phyloP scores from a whole-genome alignment of 371 early-diverging fungal genomes.

The Mortierella sp. region DNA sequence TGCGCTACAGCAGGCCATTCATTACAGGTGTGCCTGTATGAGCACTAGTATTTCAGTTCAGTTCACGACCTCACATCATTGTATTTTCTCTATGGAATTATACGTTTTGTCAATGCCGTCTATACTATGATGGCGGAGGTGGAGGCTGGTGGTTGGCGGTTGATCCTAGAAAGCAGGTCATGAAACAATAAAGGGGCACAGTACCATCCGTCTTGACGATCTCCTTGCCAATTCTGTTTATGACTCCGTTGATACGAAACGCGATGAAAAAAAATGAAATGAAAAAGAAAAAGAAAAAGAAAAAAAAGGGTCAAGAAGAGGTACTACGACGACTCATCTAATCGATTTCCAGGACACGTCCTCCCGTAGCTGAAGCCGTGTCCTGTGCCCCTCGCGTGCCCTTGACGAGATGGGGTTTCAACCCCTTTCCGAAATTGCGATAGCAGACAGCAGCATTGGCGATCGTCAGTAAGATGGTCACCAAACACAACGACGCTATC shows the following conservation, averaged over 20 bases:
- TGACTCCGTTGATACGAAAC: not conserved
- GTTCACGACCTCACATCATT: not conserved
- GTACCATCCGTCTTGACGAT: not conserved
- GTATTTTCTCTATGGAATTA: not conserved
- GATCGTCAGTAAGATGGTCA: constrained; percentile 78
- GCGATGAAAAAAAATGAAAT: not conserved
- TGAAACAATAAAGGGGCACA: not conserved
- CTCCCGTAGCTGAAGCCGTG: constrained; percentile 20
- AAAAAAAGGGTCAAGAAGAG: not conserved
- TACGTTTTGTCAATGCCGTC: not conserved
- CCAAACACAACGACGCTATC: constrained; percentile 74
- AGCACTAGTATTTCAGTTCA: not conserved
- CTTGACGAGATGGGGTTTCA: constrained; percentile 64
- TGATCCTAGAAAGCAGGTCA: not conserved
- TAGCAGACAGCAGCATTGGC: constrained; percentile 80
- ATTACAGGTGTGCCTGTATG: no score
- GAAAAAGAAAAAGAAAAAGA: not conserved
- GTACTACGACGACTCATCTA: not conserved
- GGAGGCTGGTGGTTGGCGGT: not conserved
- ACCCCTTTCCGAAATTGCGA: constrained; percentile 87
- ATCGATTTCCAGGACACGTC: constrained; percentile 49
- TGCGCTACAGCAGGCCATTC: no score
- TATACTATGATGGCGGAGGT: not conserved
- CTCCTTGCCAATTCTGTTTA: no score
- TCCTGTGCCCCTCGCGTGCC: constrained; percentile 24